Percentiles rank a stretch among this genome's conserved stretches.
Evolutionary conservation across 2,329 filamentous ascomycete species (phyloP).

Genomic region (Calonectria leucothoes): DNA sequence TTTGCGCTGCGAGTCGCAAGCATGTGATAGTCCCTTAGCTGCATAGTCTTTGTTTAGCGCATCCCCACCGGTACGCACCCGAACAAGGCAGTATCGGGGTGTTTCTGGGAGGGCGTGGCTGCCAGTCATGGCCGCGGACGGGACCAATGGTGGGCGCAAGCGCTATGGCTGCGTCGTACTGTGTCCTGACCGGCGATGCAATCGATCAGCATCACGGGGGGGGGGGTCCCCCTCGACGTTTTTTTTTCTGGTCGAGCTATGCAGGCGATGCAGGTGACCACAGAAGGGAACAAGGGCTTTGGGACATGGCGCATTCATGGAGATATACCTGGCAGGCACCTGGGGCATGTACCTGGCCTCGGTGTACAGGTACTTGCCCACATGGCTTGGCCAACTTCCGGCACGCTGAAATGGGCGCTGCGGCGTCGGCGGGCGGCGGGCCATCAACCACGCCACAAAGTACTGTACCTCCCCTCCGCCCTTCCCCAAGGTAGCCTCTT

Average conservation of each 20-base stretch:
- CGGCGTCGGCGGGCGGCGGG: not conserved
- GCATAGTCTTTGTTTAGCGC: slow-evolving; percentile 31
- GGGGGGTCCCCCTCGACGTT: slow-evolving; percentile 1
- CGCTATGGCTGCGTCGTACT: slow-evolving; percentile 5
- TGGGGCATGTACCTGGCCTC: not conserved
- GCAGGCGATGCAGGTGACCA: slow-evolving; percentile 39
- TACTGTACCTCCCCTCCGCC: slow-evolving; percentile 12
- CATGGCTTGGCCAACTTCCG: slow-evolving; percentile 20
- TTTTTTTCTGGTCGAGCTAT: slow-evolving; percentile 1
- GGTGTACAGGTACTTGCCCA: slow-evolving; percentile 33
- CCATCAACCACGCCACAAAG: not conserved
- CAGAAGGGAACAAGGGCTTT: slow-evolving; percentile 31
- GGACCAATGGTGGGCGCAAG: not conserved
- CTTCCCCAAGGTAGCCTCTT: not conserved
- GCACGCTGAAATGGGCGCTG: slow-evolving; percentile 9
- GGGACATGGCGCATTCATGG: slow-evolving; percentile 17
- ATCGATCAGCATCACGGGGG: slow-evolving; percentile 20
- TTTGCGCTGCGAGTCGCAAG: slow-evolving; percentile 27
- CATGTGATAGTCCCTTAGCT: slow-evolving; percentile 42
- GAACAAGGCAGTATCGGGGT: slow-evolving; percentile 30
- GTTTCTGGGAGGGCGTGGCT: slow-evolving; percentile 18
- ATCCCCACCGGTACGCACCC: slow-evolving; percentile 32
- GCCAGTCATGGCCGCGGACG: not conserved
- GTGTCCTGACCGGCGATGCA: slow-evolving; percentile 19
- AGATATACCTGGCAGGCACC: not conserved